Evolutionary conservation across 2,329 filamentous ascomycete genomes (phyloP).

Genomic region (Fonsecaea monophora): DNA sequence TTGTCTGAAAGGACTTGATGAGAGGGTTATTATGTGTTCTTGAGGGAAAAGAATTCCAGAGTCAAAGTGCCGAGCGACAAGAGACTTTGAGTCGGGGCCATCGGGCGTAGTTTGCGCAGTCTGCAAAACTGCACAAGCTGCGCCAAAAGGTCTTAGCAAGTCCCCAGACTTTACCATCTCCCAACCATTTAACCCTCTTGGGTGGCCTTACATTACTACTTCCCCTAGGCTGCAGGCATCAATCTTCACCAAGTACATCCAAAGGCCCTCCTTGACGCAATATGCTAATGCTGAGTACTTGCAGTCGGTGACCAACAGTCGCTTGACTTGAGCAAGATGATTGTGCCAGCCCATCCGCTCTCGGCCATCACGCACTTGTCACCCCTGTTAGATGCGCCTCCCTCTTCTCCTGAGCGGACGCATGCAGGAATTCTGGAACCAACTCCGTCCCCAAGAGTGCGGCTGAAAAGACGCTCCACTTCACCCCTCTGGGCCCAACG

Average conservation of each 20-base stretch:
- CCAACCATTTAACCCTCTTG: too few relatives aligned
- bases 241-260: too few relatives aligned
- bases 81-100: background rate
- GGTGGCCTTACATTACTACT: too few relatives aligned
- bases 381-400: background rate
- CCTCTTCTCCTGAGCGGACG: background rate
- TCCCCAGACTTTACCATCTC: background rate
- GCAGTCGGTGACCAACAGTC: too few relatives aligned
- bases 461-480: constrained; percentile 1
- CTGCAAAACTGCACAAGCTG: background rate
- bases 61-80: constrained; percentile 1
- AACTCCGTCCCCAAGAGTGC: background rate
- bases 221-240: too few relatives aligned
- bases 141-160: background rate
- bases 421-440: background rate
- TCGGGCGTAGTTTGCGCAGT: too few relatives aligned
- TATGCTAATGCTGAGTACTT: too few relatives aligned
- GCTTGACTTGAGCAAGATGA: too few relatives aligned
- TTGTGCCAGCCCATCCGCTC: background rate
- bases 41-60: background rate
- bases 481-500: background rate
- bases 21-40: background rate
- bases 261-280: too few relatives aligned
- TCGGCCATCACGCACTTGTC: background rate
- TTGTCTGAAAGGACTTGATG: background rate